Evolutionary conservation across 768 basidiomycete genomes (phyloP), one percentile per base, ranked within the genome.

Genomic region (Mycena rebaudengoi): DNA sequence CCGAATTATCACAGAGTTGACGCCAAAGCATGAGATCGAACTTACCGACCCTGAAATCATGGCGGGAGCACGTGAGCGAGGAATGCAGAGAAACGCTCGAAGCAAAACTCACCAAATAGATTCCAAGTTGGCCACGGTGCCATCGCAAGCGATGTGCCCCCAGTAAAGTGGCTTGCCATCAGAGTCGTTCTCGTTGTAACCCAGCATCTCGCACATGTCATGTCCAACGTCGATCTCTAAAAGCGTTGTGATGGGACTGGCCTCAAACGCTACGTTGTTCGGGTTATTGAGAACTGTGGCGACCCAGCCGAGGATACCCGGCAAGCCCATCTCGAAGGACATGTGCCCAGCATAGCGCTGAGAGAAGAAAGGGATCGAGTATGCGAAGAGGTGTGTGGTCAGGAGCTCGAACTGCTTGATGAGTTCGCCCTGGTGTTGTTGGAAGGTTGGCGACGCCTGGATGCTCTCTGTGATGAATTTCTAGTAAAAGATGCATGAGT

Each of bases 71-170:
- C 35, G 23, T 48, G 30, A 48, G 56, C 21, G 44, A 58, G n/a
- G 33, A 46, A 46, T 40, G 7, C 35, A 28, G 26, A 26, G 25
- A 46, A 46, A 45, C 39, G 44, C 54, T 48, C 44, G 56, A 39
- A 37, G 26, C 26, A 11, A 13, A 30, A 52, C 77, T 61, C 45
- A 78, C 82, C 81, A 83, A 60, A 82, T 79, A 16, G 83, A 80
- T 66, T 84, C 83, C 56, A 83, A 45, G 62, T 84, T 84, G 4
- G 83, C 83, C 8, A 84, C 73, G 11, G 81, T 75, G 4, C 83
- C 83, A 43, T 74, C 82, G 37, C 73, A 77, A 10, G 82, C 74
- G 45, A 84, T 76, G 64, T 84, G 83, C 0, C 82, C 83, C 82
- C 82, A 83, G 26, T 65, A 73, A 13, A 62, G 46, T n/a, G 60